Evolutionary conservation across 768 basidiomycete genomes (phyloP), one percentile per base, ranked within the genome.

Genomic region (Amylocystis lapponica): DNA sequence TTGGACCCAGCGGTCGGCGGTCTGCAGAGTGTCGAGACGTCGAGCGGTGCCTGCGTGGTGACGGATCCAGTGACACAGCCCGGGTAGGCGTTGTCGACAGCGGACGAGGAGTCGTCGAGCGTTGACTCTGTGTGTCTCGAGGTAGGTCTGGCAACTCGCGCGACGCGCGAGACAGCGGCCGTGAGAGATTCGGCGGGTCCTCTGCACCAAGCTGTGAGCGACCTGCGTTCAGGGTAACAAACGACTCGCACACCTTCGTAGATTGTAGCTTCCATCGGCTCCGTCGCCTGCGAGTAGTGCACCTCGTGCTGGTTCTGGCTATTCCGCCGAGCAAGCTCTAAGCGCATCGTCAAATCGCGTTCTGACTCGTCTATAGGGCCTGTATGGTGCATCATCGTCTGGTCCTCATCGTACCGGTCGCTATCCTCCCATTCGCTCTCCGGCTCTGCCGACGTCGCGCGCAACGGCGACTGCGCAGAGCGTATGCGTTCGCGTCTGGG

Each of bases 291-390:
- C 9, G 67, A 45, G 33, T 66, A 57, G 36, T 61, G 57, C 36
- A 74, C 73, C 14, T 69, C 73, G 45, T 77, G 74, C 52, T 91
- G 89, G 59, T 75, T 86, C 55, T 82, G 72, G 58, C 89, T 90
- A 58, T 96, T 96, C 51, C 77, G 76, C 47, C 88, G 70, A 5
- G 93, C 93, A 37, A 95, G 67, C 49, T 88, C 88, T 39, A 96
- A 65, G 36, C 84, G 81, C 66, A 78, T 71, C 17, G 81, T 74
- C 41, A 95, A 68, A 57, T 94, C 86, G 52, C 75, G 74, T 55
- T 91, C 88, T 13, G 83, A 86, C 38, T 76, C 69, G 49, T 87
- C 82, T 49, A 76, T 63, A 4, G 60, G 64, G 50, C 58, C 69
- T 50, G 59, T 55, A 41, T 63, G 58, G 10, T 63, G 61, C 37